Evolutionary conservation across 805 yeast genomes (phyloP).

Genomic region (Brettanomyces sp.): DNA sequence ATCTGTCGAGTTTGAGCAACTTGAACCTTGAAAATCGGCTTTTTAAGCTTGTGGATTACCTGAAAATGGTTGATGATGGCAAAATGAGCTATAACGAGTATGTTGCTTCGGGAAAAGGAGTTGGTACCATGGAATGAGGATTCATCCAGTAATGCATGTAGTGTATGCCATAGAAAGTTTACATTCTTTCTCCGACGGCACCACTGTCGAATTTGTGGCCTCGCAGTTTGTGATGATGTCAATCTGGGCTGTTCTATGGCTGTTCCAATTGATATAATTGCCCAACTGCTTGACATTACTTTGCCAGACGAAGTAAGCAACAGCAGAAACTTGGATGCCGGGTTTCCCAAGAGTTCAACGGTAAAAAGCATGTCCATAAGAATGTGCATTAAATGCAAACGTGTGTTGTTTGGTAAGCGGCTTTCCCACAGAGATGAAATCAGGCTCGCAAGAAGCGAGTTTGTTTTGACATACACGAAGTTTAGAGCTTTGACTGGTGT

Average conservation of each 20-base stretch:
- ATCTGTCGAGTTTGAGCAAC: constrained; percentile 6
- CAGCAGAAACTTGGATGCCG: neutral
- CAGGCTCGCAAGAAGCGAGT: constrained; percentile 21
- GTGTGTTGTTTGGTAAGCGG: constrained; percentile 46
- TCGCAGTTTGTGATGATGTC: constrained; percentile 64
- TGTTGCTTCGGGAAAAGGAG: constrained; percentile 33
- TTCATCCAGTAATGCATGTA: constrained; percentile 38
- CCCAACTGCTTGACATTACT: constrained; percentile 24
- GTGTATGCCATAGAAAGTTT: constrained; percentile 53
- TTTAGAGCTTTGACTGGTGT: constrained; percentile 17
- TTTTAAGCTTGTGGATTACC: constrained; percentile 51
- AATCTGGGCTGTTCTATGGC: constrained; percentile 62
- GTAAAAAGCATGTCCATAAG: constrained; percentile 31
- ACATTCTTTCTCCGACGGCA: constrained; percentile 55
- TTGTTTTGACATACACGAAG: constrained; percentile 29
- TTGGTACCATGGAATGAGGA: constrained; percentile 61
- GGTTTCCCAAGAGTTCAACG: constrained; percentile 6
- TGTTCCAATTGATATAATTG: constrained; percentile 41
- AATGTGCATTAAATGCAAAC: constrained; percentile 64
- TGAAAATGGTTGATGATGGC: constrained; percentile 21
- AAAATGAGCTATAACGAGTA: constrained; percentile 5
- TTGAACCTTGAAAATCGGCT: constrained; percentile 35
- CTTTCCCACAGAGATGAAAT: constrained; percentile 34
- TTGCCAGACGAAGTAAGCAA: constrained; percentile 1
- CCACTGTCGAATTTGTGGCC: constrained; percentile 88